These are phyloP conservation scores for Brasilioporus rufonigricans DNA, from an alignment of 768 basidiomycete species.

Conservation along the genomic window DNA sequence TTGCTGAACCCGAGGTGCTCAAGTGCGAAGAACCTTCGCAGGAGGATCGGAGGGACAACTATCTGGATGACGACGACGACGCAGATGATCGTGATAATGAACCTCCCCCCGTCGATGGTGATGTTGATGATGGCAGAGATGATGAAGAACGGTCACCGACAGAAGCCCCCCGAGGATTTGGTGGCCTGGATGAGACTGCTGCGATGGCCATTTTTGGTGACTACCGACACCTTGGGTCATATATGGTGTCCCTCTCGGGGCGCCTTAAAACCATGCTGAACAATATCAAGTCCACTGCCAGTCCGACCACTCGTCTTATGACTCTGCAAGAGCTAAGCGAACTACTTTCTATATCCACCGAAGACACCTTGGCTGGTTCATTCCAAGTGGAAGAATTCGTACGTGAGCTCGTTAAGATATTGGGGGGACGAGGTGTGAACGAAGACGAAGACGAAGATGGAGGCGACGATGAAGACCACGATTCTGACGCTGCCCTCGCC, in stretches of 20 bases:
- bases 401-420: slow-evolving; percentile 85
- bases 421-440: slow-evolving; percentile 74
- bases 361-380: slow-evolving; percentile 95
- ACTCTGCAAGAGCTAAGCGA: slow-evolving; percentile 96
- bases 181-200: slow-evolving; percentile 63
- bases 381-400: slow-evolving; percentile 93
- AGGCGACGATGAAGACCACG: slow-evolving; percentile 62
- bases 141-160: slow-evolving; percentile 36
- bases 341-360: slow-evolving; percentile 91
- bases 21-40: slow-evolving; percentile 43
- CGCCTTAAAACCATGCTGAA: slow-evolving; percentile 89
- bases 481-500: slow-evolving; percentile 87
- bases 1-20: slow-evolving; percentile 61
- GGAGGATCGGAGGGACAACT: slow-evolving; percentile 46
- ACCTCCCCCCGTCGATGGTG: slow-evolving; percentile 45
- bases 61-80: slow-evolving; percentile 40
- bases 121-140: slow-evolving; percentile 43
- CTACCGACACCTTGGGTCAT: slow-evolving; percentile 86
- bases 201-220: slow-evolving; percentile 84
- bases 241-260: slow-evolving; percentile 84
- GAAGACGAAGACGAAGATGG: slow-evolving; percentile 72
- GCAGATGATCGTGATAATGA: slow-evolving; percentile 50
- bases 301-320: slow-evolving; percentile 80
- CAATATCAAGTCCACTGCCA: slow-evolving; percentile 83
- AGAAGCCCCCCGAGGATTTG: slow-evolving; percentile 40